Base-by-base conservation (phyloP, 257 asterid species). In the Solanum sejunctum region DNA sequence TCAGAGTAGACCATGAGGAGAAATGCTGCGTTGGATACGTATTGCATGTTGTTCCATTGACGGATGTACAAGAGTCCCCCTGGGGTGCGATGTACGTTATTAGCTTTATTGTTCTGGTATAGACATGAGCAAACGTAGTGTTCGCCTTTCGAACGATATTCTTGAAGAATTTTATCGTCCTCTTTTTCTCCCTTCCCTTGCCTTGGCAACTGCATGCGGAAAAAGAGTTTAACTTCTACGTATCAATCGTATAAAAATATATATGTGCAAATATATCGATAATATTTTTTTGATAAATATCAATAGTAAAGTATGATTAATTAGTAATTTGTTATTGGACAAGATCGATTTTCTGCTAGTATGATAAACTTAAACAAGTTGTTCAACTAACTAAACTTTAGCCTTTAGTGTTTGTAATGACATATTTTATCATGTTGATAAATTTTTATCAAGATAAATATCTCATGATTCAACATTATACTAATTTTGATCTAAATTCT, bases 11-110 rank as follows among this genome's bases (percentile, higher is more conserved):
- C 85, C 15, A 92, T 83, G 51, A 93, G 93, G 7, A 93, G 84
- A 72, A 94, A 91, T 3, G 88, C 84, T 0, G 98, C 92, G 3
- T 88, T 87, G 0, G 99, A 88, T 0, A 94, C 98, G 43, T 96
- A 94, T 87, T 96, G 99, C 98, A 96, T 93, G 87, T 95, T 95
- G 97, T 96, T 96, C 98, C 99, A 96, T 80, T 89, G 91, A 82
- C 98, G 98, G 84, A 91, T 87, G 92, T 89, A 96, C 36, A 96
- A 89, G 12, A 96, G 89, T 0, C 99, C 99, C 0, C 93, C 98
- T 39, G 97, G 95, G 87, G 98, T 96, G 86, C 92, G 96, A 6
- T 72, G 88, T 84, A 94, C 94, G 70, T 90, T 94, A 47, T 90
- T 94, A 47, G 92, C 85, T n/a, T 47, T 39, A 10, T 89, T 91